These are phyloP conservation scores for Parastagonospora nodorum DNA, from an alignment of 2,329 filamentous ascomycete species.

Conservation along the genomic window DNA sequence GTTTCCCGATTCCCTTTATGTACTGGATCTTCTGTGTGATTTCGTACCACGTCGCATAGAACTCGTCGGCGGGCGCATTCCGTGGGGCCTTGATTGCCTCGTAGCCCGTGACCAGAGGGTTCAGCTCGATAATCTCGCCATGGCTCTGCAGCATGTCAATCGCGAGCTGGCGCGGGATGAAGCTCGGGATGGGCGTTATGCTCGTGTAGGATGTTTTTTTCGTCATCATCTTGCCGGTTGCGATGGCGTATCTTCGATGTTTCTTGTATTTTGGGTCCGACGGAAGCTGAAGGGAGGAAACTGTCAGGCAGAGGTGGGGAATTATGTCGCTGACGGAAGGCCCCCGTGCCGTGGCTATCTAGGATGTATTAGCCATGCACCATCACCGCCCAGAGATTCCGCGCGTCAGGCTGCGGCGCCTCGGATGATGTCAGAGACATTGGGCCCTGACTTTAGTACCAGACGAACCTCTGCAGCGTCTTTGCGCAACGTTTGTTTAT, in stretches of 20 bases:
- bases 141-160: conserved; percentile 75
- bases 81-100: conserved; percentile 69
- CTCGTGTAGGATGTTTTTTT: conserved; percentile 71
- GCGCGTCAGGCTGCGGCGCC: too few species aligned
- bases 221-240: conserved; percentile 41
- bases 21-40: conserved; percentile 72
- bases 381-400: too few species aligned
- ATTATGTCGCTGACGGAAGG: neutral
- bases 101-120: conserved; percentile 69
- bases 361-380: neutral
- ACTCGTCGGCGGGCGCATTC: conserved; percentile 71
- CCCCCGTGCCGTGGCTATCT: conserved; percentile 5
- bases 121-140: conserved; percentile 72
- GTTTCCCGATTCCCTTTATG: conserved; percentile 67
- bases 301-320: neutral
- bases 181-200: conserved; percentile 71
- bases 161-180: conserved; percentile 72
- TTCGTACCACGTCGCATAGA: conserved; percentile 76
- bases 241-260: neutral
- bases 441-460: too few species aligned
- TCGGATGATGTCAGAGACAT: too few species aligned
- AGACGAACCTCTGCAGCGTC: too few species aligned
- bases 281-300: neutral
- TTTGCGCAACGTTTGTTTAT: too few species aligned
- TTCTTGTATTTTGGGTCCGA: neutral